These are phyloP conservation scores for Neurospora terricola DNA, from an alignment of 495 filamentous ascomycete genomes.

Conservation along the genomic window DNA sequence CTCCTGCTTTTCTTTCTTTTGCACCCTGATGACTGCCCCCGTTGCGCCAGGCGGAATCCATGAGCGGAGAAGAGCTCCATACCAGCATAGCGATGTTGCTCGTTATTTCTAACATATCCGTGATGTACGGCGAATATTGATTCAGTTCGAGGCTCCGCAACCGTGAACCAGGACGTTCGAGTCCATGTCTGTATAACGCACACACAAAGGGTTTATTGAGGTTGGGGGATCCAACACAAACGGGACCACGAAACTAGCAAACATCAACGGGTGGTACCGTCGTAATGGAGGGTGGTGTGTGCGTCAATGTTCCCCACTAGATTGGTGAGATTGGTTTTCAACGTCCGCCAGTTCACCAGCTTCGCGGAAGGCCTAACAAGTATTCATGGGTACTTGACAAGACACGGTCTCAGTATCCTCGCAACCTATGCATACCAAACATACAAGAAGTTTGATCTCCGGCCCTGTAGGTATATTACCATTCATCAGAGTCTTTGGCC, in stretches of 20 bases:
- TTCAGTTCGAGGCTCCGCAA: slow-evolving; percentile 17
- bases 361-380: not conserved
- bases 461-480: not conserved
- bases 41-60: slow-evolving; percentile 5
- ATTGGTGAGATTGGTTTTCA: not conserved
- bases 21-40: slow-evolving; percentile 4
- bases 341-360: not conserved
- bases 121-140: slow-evolving; percentile 15
- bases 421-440: not conserved
- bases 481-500: not conserved
- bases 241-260: slow-evolving; percentile 9
- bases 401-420: not conserved
- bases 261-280: not conserved
- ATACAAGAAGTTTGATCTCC: not conserved
- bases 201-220: slow-evolving; percentile 1
- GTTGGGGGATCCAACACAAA: slow-evolving; percentile 5
- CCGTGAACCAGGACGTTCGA: slow-evolving; percentile 11
- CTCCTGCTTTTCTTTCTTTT: slow-evolving; percentile 2
- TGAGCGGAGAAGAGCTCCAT: not conserved
- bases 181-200: slow-evolving; percentile 6
- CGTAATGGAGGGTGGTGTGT: not conserved
- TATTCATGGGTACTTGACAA: not conserved
- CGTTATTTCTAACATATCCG: slow-evolving; percentile 9
- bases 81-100: slow-evolving; percentile 11
- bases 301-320: not conserved